Evolutionary conservation across 495 filamentous ascomycete species (phyloP).

Genomic region (Neurospora cerealis): DNA sequence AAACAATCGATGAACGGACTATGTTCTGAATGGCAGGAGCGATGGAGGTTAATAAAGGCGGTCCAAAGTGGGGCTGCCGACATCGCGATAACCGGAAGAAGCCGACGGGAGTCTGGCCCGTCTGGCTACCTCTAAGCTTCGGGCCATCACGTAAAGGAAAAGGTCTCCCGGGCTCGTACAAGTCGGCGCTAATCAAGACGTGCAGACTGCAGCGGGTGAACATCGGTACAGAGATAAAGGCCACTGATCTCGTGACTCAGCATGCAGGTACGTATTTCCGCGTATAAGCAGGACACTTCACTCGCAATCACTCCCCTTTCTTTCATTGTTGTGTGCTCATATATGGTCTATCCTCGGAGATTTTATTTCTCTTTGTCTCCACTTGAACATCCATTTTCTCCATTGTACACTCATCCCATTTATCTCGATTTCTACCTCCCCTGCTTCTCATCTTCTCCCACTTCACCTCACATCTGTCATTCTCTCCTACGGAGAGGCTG

Average conservation of each 20-base stretch:
- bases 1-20: neutral
- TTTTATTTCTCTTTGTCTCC: too few relatives aligned
- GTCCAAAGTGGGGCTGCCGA: neutral
- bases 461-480: too few relatives aligned
- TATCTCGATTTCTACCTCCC: too few relatives aligned
- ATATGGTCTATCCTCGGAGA: neutral
- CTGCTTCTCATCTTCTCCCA: too few relatives aligned
- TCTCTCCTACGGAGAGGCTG: too few relatives aligned
- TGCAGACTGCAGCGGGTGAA: neutral
- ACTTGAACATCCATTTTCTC: too few relatives aligned
- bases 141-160: neutral
- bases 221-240: neutral
- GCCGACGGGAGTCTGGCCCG: neutral
- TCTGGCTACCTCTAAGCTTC: neutral
- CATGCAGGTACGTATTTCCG: neutral
- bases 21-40: neutral
- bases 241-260: neutral
- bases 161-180: neutral
- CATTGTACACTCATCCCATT: too few relatives aligned
- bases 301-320: neutral
- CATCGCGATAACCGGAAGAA: neutral
- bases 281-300: neutral
- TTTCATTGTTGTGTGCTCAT: neutral
- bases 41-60: neutral
- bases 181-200: neutral